Percentiles rank a stretch among this genome's conserved stretches.
These are phyloP conservation scores for Cutaneotrichosporon sp. DNA, from an alignment of 1,284 basidiomycete genomes.

Conservation along the genomic window DNA sequence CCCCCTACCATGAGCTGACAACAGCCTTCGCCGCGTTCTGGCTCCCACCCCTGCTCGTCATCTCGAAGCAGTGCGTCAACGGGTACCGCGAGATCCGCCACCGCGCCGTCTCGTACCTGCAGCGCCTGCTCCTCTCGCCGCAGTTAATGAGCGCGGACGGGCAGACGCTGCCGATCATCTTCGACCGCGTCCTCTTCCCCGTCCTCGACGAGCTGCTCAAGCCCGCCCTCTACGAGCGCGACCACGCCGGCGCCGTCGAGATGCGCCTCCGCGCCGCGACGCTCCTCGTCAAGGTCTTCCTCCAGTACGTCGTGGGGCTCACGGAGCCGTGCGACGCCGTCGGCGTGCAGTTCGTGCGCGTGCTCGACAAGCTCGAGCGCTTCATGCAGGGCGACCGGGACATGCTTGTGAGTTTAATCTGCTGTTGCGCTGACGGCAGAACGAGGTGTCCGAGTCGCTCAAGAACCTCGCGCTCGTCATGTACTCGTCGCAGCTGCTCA, in stretches of 20 bases:
- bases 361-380: conserved; percentile 87
- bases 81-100: conserved; percentile 83
- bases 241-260: conserved; percentile 85
- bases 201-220: conserved; percentile 88
- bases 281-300: conserved; percentile 90
- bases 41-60: conserved; percentile 73
- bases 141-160: conserved; percentile 64
- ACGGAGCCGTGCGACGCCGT: conserved; percentile 61
- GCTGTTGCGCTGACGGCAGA: conserved; percentile 56
- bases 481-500: conserved; percentile 80
- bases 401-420: conserved; percentile 69
- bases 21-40: conserved; percentile 76
- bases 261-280: conserved; percentile 83
- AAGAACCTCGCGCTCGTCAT: conserved; percentile 97
- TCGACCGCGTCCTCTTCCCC: conserved; percentile 88
- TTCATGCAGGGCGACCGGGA: conserved; percentile 86
- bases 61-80: conserved; percentile 84
- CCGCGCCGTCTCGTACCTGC: conserved; percentile 77
- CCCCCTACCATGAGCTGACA: no score
- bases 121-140: conserved; percentile 81
- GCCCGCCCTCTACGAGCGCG: conserved; percentile 74
- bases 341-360: conserved; percentile 79
- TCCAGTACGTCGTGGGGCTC: conserved; percentile 84
- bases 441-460: conserved; percentile 92
- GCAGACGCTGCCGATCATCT: conserved; percentile 73